Conservation (phyloP, 805 yeast genomes). For the Yamadazyma paraphyllophila region DNA sequence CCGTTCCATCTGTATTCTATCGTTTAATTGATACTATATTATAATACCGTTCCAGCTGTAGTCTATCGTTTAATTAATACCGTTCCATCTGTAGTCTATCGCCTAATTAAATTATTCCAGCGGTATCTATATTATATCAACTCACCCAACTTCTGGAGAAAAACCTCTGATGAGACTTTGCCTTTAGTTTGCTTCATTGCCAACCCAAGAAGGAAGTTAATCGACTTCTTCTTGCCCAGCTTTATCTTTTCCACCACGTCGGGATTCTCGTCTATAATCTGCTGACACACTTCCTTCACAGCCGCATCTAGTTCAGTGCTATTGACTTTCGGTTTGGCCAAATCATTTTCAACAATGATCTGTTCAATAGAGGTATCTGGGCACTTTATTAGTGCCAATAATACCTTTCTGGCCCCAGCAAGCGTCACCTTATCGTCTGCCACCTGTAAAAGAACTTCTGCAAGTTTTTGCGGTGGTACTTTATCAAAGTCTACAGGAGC, state of each 20-base stretch:
- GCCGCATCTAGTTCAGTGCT: slow-evolving; percentile 34
- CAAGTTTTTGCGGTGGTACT: slow-evolving; percentile 43
- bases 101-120: no score
- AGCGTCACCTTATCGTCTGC: slow-evolving; percentile 50
- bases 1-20: no score
- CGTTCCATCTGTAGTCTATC: no score
- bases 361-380: slow-evolving; percentile 35
- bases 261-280: slow-evolving; percentile 44
- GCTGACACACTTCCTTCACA: slow-evolving; percentile 41
- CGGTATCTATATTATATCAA: slow-evolving; percentile 2
- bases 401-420: slow-evolving; percentile 63
- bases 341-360: slow-evolving; percentile 55
- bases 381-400: slow-evolving; percentile 58
- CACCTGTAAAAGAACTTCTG: slow-evolving; percentile 55
- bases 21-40: no score
- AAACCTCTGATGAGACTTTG: slow-evolving; percentile 37
- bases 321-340: slow-evolving; percentile 31
- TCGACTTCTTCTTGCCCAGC: slow-evolving; percentile 53
- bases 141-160: slow-evolving; percentile 23
- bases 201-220: slow-evolving; percentile 79
- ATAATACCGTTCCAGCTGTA: no score
- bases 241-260: slow-evolving; percentile 57
- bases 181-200: slow-evolving; percentile 84
- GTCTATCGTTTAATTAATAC: no score
- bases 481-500: slow-evolving; percentile 25